Base-by-base conservation (phyloP, 805 yeast species). In the Isabelozyma gotoi region DNA sequence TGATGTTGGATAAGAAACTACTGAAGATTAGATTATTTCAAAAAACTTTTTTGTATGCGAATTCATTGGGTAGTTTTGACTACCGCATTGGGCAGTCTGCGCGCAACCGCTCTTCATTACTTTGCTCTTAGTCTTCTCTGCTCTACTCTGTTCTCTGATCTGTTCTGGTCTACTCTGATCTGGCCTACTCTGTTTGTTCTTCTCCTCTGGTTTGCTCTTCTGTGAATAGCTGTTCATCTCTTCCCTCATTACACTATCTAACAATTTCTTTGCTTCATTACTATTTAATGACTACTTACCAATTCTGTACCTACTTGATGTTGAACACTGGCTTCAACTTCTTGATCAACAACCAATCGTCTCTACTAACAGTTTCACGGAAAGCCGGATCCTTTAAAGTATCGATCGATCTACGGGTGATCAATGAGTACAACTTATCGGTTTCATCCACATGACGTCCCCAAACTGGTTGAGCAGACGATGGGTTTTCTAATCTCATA, bases 341-440 rank as follows among this genome's bases (percentile, higher is more conserved):
- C 76, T 87, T 88, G 60, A 94, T 77, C 65, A 94, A 77, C 47
- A 92, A 62, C 99, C 99, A 94, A 67, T 94, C 99, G 38, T 91
- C 96, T 67, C 96, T 84, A 38, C 92, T 77, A 49, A 94, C 99
- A 48, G 88, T 81, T 57, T 88, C 92, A 69, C 99, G 82, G 82
- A 94, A 94, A 3, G 98, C 97, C 34, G 96, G 95, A 59, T 94
- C 99, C 73, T 94, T 94, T 77, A 94, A 81, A n/a, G 96, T 87
- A 65, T 94, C 97, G 55, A 94, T 91, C 29, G 96, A 87, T 67
- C 77, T 87, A 76, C 99, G 83, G 10, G 94, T 63, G 51, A 94
- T 80, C 72, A 86, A 76, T n/a, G 99, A 92, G 71, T 91, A 94
- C 62, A 94, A 74, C 37, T 80, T 77, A 67, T 94, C 99, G 46